These are phyloP conservation scores for Microcos paniculata DNA, from an alignment of 345 rosid genomes.

Conservation along the genomic window DNA sequence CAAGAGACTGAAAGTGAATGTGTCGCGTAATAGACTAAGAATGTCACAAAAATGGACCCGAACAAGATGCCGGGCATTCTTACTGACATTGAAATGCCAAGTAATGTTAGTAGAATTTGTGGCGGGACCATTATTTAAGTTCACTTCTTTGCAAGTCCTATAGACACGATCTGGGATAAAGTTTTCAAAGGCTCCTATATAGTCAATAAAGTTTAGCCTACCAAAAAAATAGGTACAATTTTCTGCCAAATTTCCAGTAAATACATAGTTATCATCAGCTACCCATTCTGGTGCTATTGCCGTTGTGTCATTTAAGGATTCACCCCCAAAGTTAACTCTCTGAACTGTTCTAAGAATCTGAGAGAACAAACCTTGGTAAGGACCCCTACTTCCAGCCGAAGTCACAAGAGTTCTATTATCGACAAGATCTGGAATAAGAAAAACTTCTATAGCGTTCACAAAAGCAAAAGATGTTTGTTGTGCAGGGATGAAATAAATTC, in stretches of 20 bases:
- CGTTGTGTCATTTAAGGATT: not conserved
- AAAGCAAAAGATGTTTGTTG: no score
- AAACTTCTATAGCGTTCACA: no score
- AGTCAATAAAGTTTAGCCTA: constrained; percentile 1
- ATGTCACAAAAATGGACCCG: no score
- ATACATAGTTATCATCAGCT: constrained; percentile 21
- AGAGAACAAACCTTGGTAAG: no score
- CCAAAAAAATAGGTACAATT: fast-evolving
- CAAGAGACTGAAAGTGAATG: constrained; percentile 31
- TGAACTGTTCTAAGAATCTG: constrained; percentile 32
- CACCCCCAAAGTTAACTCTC: constrained; percentile 47
- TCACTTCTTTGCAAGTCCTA: constrained; percentile 35
- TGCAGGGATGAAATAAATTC: no score
- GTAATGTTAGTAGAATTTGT: no score
- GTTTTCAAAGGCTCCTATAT: not conserved
- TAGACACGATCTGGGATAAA: no score
- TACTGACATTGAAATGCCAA: no score
- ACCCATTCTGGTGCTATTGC: no score
- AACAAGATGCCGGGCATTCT: no score
- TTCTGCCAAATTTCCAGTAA: constrained; percentile 14
- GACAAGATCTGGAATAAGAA: constrained; percentile 23
- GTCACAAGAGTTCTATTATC: constrained; percentile 13
- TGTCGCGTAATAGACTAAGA: not conserved
- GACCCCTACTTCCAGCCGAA: not conserved
- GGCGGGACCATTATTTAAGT: not conserved